Evolutionary conservation across 164 flowering plant genomes (phyloP), one percentile per base, ranked within the genome.

Genomic region (Macadamia integrifolia): DNA sequence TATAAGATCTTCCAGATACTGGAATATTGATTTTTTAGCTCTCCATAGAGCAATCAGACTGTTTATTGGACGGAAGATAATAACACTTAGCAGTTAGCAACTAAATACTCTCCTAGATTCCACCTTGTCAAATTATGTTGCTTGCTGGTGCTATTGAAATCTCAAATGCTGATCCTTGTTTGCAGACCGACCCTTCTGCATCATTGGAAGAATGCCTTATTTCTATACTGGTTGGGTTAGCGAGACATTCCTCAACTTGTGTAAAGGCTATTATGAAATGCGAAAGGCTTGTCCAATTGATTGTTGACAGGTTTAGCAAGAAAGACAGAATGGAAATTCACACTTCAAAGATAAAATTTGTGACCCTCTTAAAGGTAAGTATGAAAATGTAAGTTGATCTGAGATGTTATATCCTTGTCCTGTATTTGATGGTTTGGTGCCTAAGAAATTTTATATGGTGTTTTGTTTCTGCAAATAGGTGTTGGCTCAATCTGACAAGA

Each of bases 201-300:
- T 83, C 81, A 65, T 71, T 90, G 77, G 97, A 89, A 78, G 98
- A 94, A 69, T 78, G 77, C 76, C 66, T 90, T 58, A 57, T 90
- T 52, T 80, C 97, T 61, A 76, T 90, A 68, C 85, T 89, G 31
- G 74, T 84, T 77, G 92, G 85, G 42, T 70, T 95, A 58, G 93
- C 92, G 59, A 86, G 99, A 78, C 98, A 92, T 83, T 92, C 99
- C 40, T 89, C 91, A 46, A 76, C 82, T 43, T 84, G 87, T 81
- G 88, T 94, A 64, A 69, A 68, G 85, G 94, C 96, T 76, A 73
- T 95, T 46, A 68, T 86, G 75, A 80, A 80, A 43, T 89, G 89
- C 73, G 83, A 80, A 63, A 79, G 85, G 81, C 96, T 95, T 69
- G 77, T 95, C 72, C 79, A 88, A 66, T 76, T 82, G 23, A 63